These are phyloP conservation scores for Kurtzmaniella quercitrusa DNA, from an alignment of 1,139 yeast species.

Conservation along the genomic window DNA sequence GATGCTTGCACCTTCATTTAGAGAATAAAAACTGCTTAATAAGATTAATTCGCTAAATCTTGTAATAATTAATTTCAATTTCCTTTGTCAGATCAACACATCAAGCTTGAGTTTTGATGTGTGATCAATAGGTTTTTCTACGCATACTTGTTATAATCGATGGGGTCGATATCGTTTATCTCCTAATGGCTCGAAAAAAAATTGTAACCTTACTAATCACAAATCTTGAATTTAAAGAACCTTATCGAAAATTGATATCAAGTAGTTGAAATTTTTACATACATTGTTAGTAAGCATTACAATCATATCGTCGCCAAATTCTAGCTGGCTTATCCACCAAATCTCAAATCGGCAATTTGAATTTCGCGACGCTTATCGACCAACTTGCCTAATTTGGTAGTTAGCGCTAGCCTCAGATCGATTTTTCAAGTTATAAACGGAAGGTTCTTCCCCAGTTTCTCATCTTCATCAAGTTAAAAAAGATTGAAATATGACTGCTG, in stretches of 20 bases:
- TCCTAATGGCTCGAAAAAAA: no score
- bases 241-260: no score
- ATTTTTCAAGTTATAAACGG: not conserved
- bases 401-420: not conserved
- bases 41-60: not conserved
- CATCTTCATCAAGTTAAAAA: not conserved
- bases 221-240: no score
- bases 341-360: not conserved
- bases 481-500: not conserved
- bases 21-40: not conserved
- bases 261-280: no score
- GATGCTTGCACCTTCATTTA: constrained; percentile 1
- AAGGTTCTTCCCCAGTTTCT: not conserved
- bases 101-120: no score
- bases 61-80: not conserved
- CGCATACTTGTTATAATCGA: no score
- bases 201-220: no score
- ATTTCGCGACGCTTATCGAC: not conserved
- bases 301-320: not conserved
- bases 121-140: no score
- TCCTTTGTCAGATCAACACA: no score
- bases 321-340: no score
- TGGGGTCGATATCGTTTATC: no score
- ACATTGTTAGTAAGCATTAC: no score
- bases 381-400: not conserved